Conservation (phyloP, 768 basidiomycete species). For the Pleurotus tuoliensis region DNA sequence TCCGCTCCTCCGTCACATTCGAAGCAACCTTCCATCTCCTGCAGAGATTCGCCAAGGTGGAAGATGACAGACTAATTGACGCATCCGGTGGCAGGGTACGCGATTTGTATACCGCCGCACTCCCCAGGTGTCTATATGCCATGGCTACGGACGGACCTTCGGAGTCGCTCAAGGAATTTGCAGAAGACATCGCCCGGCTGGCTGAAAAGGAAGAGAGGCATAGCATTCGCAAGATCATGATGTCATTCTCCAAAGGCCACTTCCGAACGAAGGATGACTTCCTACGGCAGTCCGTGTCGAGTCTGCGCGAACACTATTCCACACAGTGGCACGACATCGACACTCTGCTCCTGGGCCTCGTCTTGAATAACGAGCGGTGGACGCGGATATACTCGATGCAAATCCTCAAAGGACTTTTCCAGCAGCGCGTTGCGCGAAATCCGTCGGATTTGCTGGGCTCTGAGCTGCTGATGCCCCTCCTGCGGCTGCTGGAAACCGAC, state of each 20-base stretch:
- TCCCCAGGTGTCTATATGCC: slow-evolving; percentile 88
- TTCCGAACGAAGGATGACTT: slow-evolving; percentile 95
- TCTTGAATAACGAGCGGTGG: slow-evolving; percentile 82
- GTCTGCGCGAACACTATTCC: slow-evolving; percentile 83
- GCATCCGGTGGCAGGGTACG: slow-evolving; percentile 65
- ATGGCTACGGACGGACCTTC: slow-evolving; percentile 65
- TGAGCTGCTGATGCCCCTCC: slow-evolving; percentile 86
- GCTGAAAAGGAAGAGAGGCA: slow-evolving; percentile 69
- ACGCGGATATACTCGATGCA: slow-evolving; percentile 80
- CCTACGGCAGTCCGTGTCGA: slow-evolving; percentile 80
- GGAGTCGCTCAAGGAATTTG: slow-evolving; percentile 61
- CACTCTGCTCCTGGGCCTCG: slow-evolving; percentile 80
- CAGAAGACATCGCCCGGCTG: slow-evolving; percentile 65
- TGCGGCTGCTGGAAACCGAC: slow-evolving; percentile 86
- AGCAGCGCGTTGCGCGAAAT: slow-evolving; percentile 75
- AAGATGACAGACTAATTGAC: slow-evolving; percentile 68
- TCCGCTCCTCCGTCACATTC: slow-evolving; percentile 75
- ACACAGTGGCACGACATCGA: slow-evolving; percentile 76
- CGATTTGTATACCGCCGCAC: slow-evolving; percentile 74
- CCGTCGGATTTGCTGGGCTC: slow-evolving; percentile 74
- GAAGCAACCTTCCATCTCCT: slow-evolving; percentile 66
- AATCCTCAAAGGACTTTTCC: slow-evolving; percentile 84
- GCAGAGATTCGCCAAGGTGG: slow-evolving; percentile 53
- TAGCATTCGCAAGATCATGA: slow-evolving; percentile 87
- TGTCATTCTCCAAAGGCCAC: slow-evolving; percentile 78